Evolutionary conservation across 805 yeast genomes (phyloP).

Genomic region (Pichia thaimueangensis): DNA sequence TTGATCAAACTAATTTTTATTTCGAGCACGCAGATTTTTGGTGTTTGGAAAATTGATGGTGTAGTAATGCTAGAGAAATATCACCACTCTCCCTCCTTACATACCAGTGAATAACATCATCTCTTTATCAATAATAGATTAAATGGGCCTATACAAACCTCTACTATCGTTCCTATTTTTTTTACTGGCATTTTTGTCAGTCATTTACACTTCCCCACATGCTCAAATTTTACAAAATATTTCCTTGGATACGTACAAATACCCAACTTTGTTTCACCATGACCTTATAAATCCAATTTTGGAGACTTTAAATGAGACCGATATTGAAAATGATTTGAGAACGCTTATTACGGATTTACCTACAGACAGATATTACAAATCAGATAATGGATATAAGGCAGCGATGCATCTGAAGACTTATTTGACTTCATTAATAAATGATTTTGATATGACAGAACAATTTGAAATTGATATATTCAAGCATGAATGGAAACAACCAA

Average conservation of each 20-base stretch:
- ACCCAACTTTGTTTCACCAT: conserved; percentile 41
- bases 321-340: conserved; percentile 5
- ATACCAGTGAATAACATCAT: no score
- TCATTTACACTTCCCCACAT: conserved; percentile 4
- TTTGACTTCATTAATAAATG: conserved; percentile 30
- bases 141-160: not conserved
- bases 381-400: conserved; percentile 61
- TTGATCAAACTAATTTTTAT: no score
- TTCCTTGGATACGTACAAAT: conserved; percentile 31
- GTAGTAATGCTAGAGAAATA: no score
- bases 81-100: no score
- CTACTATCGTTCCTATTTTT: not conserved
- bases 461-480: conserved; percentile 42
- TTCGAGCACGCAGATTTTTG: no score
- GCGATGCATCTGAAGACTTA: conserved; percentile 61
- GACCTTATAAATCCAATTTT: conserved; percentile 31
- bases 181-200: not conserved
- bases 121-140: no score
- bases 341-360: conserved; percentile 9
- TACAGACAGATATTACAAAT: conserved; percentile 70
- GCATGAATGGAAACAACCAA: conserved; percentile 76
- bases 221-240: conserved; percentile 4
- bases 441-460: conserved; percentile 10
- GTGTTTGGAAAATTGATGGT: no score
- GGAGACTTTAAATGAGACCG: conserved; percentile 6